These are phyloP conservation scores for Pseudognaphalium luteoalbum DNA, from an alignment of 129 eudicot genomes.

Conservation along the genomic window DNA sequence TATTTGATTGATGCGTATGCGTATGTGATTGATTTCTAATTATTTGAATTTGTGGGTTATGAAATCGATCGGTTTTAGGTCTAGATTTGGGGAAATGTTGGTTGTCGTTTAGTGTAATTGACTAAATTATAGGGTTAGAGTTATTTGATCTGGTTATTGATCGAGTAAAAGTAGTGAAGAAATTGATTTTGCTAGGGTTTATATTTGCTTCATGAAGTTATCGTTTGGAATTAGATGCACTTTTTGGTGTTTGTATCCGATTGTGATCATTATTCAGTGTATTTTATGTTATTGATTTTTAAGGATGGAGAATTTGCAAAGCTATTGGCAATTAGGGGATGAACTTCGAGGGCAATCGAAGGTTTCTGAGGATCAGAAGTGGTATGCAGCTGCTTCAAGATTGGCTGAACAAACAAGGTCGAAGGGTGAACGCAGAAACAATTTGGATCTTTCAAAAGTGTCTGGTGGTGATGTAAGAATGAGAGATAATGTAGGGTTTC, in stretches of 20 bases:
- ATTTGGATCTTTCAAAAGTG: conserved; percentile 78
- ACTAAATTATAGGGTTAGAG: not conserved
- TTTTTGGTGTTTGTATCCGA: not conserved
- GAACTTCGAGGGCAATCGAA: conserved; percentile 87
- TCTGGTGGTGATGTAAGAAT: conserved; percentile 47
- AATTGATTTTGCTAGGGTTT: conserved; percentile 2
- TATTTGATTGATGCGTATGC: conserved; percentile 1
- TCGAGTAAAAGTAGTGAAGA: too few relatives aligned
- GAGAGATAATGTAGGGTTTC: conserved; percentile 57
- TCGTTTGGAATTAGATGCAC: not conserved
- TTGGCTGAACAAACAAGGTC: conserved; percentile 89
- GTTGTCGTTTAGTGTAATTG: conserved; percentile 12
- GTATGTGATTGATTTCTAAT: not conserved
- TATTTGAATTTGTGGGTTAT: not conserved
- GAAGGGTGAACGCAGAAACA: conserved; percentile 84
- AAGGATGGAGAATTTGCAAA: conserved; percentile 76
- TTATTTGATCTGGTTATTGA: not conserved
- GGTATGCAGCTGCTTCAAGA: conserved; percentile 85
- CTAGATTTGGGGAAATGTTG: conserved; percentile 25
- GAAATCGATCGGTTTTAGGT: conserved; percentile 13
- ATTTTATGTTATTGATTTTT: conserved; percentile 10
- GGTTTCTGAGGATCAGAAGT: conserved; percentile 84
- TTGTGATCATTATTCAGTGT: not conserved
- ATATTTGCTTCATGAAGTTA: not conserved
- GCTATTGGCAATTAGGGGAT: conserved; percentile 93